Evolutionary conservation across 208 protist species (phyloP).

Genomic region (Acanthamoeba lenticulata): DNA sequence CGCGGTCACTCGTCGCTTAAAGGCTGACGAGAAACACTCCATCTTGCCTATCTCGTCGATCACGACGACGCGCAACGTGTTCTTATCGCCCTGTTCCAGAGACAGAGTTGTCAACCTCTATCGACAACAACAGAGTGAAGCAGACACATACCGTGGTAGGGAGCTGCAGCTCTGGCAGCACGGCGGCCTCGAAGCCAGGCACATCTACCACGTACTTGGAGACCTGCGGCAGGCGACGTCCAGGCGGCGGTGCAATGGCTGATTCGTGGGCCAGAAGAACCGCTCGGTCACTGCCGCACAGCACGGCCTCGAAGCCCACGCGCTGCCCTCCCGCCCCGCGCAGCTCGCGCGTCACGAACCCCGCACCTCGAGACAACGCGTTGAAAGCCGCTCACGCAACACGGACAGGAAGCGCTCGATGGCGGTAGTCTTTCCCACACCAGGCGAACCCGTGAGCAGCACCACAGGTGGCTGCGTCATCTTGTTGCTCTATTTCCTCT

Average conservation of each 20-base stretch:
- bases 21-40: constrained; percentile 36
- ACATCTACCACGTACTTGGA: constrained; percentile 51
- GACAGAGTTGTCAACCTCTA: not conserved
- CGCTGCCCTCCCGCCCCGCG: not conserved
- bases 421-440: constrained; percentile 34
- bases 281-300: not conserved
- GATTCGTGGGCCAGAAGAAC: constrained; percentile 46
- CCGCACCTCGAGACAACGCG: not conserved
- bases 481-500: not conserved
- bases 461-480: not conserved
- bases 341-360: constrained; percentile 43
- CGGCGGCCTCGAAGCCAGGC: not conserved
- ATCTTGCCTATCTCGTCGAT: constrained; percentile 60
- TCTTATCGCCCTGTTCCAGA: not conserved
- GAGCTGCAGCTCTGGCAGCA: not conserved
- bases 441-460: not conserved
- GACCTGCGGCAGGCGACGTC: not conserved
- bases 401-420: not conserved
- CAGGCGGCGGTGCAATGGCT: not conserved
- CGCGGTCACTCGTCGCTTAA: not conserved
- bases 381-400: not conserved
- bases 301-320: constrained; percentile 14
- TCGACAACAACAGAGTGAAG: not conserved
- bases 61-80: not conserved
- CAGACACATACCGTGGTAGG: not conserved